Conservation (phyloP, 306 rosid species). For the Dalbergia cultrata region DNA sequence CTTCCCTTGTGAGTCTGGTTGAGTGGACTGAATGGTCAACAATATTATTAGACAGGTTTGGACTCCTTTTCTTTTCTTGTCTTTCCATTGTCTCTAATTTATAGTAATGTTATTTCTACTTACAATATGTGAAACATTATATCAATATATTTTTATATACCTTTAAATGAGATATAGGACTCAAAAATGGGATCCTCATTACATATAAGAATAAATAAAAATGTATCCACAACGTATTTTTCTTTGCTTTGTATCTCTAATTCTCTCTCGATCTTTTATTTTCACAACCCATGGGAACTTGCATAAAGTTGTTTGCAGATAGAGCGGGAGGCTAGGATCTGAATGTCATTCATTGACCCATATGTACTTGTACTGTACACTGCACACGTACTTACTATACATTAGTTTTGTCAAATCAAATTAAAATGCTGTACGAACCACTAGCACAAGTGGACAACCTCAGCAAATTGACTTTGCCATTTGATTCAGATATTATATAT, state of each 20-base stretch:
- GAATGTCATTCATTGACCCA: conserved; percentile 45
- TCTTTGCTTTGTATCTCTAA: conserved; percentile 44
- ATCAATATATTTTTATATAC: no score
- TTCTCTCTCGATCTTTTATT: conserved; percentile 23
- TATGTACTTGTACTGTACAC: conserved; percentile 58
- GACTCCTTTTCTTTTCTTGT: conserved; percentile 80
- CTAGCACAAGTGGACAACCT: conserved; percentile 32
- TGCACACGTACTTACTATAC: conserved; percentile 47
- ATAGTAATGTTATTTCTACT: no score
- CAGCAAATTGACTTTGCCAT: conserved; percentile 42
- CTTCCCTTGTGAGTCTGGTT: conserved; percentile 55
- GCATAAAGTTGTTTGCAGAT: conserved; percentile 33
- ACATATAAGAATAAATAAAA: no score
- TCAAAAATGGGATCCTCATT: no score
- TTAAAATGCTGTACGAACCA: conserved; percentile 36
- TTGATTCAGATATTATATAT: neutral
- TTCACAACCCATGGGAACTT: conserved; percentile 16
- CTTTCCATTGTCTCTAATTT: conserved; percentile 53
- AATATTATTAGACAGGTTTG: conserved; percentile 66
- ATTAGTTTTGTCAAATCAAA: conserved; percentile 50
- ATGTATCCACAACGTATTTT: no score
- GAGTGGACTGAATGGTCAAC: conserved; percentile 85
- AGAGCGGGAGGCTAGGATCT: conserved; percentile 10
- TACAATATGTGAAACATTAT: no score
- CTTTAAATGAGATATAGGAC: no score